Conservation (phyloP, 2,329 filamentous ascomycete genomes). For the Penicillium sp. region DNA sequence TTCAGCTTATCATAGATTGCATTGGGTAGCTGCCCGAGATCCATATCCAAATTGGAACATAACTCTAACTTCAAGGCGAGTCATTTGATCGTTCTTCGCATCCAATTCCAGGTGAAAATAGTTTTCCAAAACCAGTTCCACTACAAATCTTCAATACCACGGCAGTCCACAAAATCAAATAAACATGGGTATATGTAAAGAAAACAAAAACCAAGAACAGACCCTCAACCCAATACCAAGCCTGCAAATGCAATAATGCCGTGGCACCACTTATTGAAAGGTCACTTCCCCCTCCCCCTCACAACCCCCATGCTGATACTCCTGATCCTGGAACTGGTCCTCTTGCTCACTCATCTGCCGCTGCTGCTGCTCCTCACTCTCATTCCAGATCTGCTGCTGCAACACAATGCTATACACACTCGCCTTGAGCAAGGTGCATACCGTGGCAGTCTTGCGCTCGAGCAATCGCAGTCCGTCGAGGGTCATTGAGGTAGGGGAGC, state of each 20-base stretch:
- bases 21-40: too few relatives aligned
- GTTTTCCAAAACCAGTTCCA: not conserved
- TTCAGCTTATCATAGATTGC: too few relatives aligned
- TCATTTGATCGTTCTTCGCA: too few relatives aligned
- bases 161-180: conserved; percentile 11
- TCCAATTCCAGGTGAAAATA: not conserved
- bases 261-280: conserved; percentile 22
- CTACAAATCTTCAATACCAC: conserved; percentile 7
- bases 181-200: conserved; percentile 24
- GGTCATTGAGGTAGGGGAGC: conserved; percentile 72
- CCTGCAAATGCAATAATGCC: not conserved
- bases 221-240: conserved; percentile 5
- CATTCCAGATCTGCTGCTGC: conserved; percentile 91
- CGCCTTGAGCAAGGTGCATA: conserved; percentile 94
- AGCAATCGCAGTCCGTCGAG: conserved; percentile 78
- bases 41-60: too few relatives aligned
- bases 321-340: conserved; percentile 22
- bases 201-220: conserved; percentile 13
- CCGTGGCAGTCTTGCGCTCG: conserved; percentile 90
- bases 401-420: conserved; percentile 98
- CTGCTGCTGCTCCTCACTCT: conserved; percentile 40
- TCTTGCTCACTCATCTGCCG: conserved; percentile 29
- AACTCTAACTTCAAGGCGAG: too few relatives aligned
- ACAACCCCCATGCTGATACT: conserved; percentile 20
- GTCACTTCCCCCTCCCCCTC: conserved; percentile 31